phyloP scores from a whole-genome alignment of 345 rosid species.

The Fremontodendron californicum region DNA sequence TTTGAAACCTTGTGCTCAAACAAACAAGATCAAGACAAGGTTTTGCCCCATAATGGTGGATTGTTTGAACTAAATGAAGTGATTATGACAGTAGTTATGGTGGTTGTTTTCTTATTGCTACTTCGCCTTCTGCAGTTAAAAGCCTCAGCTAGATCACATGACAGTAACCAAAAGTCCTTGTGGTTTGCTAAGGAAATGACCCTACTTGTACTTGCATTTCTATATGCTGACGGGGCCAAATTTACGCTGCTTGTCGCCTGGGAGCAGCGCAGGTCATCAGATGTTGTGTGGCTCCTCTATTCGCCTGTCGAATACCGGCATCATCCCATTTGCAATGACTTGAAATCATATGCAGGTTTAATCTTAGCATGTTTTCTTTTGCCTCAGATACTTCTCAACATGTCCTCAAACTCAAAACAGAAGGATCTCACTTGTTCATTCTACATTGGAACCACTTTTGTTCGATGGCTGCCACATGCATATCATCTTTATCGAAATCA shows the following conservation, averaged over 20 bases:
- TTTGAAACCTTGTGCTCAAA: conserved; percentile 34
- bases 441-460: conserved; percentile 36
- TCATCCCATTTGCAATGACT: conserved; percentile 21
- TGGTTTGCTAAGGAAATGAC: conserved; percentile 44
- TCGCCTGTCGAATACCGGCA: neutral
- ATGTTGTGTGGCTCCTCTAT: neutral
- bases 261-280: conserved; percentile 4
- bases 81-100: conserved; percentile 33
- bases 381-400: conserved; percentile 51
- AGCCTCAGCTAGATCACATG: conserved; percentile 25
- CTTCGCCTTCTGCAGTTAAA: conserved; percentile 41
- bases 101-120: conserved; percentile 41
- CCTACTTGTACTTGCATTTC: conserved; percentile 21
- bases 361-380: conserved; percentile 43
- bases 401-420: conserved; percentile 31
- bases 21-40: neutral
- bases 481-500: conserved; percentile 43
- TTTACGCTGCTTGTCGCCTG: conserved; percentile 22
- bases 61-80: conserved; percentile 44
- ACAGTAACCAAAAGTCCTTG: conserved; percentile 14
- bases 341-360: conserved; percentile 37
- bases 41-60: conserved; percentile 26
- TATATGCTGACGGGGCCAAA: conserved; percentile 39
- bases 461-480: conserved; percentile 44
- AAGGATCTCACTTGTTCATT: conserved; percentile 30